Percentiles rank a stretch among this genome's conserved stretches.
Conservation (phyloP, 176 grass and related monocot genomes). For the Triticum timopheevii region DNA sequence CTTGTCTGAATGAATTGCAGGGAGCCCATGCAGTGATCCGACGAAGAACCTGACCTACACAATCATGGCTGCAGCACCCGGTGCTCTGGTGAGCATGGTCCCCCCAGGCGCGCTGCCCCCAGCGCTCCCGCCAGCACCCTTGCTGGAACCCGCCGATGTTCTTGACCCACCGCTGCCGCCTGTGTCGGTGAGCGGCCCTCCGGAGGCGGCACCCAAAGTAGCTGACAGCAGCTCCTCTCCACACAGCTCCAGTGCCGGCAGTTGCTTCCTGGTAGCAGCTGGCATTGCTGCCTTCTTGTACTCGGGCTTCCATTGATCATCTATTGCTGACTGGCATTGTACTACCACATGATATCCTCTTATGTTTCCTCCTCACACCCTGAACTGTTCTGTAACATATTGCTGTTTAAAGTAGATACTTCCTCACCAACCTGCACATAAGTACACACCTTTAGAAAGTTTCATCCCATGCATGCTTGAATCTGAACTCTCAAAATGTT, state of each 20-base stretch:
- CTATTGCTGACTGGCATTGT: constrained; percentile 21
- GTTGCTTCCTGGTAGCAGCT: constrained; percentile 13
- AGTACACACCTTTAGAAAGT: constrained; percentile 24
- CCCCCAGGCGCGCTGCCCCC: constrained; percentile 54
- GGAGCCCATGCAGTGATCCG: constrained; percentile 71
- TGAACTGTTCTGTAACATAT: constrained; percentile 47
- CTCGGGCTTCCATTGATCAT: constrained; percentile 32
- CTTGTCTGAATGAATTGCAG: constrained; percentile 43
- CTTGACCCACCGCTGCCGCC: constrained; percentile 77
- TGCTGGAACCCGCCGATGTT: constrained; percentile 61
- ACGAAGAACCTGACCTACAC: constrained; percentile 62
- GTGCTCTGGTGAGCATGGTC: constrained; percentile 47
- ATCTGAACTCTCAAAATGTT: neutral
- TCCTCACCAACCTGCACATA: constrained; percentile 38
- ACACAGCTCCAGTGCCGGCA: constrained; percentile 5
- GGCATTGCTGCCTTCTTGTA: constrained; percentile 31
- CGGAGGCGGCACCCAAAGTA: neutral
- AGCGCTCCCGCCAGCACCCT: constrained; percentile 57
- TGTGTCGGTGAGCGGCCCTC: constrained; percentile 31
- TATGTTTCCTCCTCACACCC: neutral
- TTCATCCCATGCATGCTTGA: neutral
- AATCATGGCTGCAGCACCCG: constrained; percentile 58
- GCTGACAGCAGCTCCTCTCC: constrained; percentile 16
- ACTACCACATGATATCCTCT: constrained; percentile 5
- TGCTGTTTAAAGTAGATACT: constrained; percentile 38